Evolutionary conservation across 306 rosid genomes (phyloP), one percentile per base, ranked within the genome.

Genomic region (Vigna mungo): DNA sequence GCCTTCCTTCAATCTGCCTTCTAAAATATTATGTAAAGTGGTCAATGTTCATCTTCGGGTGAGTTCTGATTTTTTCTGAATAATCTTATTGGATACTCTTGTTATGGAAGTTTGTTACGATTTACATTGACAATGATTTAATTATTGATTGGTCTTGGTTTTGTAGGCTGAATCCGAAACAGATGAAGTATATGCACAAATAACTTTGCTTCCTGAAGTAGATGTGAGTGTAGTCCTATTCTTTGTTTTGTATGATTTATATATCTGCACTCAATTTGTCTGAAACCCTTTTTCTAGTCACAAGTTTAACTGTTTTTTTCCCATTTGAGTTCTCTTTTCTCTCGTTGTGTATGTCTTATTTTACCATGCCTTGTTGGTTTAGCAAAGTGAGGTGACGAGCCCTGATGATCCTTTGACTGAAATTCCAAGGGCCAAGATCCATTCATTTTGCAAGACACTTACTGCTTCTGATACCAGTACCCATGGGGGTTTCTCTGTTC

Each of bases 401-500:
- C 71, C 71, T 41, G 71, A 66, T 66, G 71, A 41, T 12, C 71
- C 71, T 41, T 34, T 66, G 34, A 34, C 53, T 66, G 71, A 66
- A 43, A 41, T 36, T 18, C 36, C 36, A 8, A 66, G 71, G 52
- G 52, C 43, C 71, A 66, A 66, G 71, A 27, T 66, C 53, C 71
- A 66, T 66, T 66, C 53, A 21, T 66, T 66, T 66, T 66, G 53
- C 53, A 66, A 66, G 71, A 66, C 71, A 18, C 71, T 66, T 20
- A 66, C 71, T 20, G 71, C 71, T 41, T 66, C 71, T 20, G 71
- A 66, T 17, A 66, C 71, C 36, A 66, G 71, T 66, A 66, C 71
- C 71, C 71, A 66, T 43, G 71, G 71, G 9, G 71, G 71, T 66
- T 66, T 66, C 53, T 66, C 71, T 18, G 71, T 66, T 41, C 71